These are phyloP conservation scores for Leptographium lundbergii DNA, from an alignment of 2,329 filamentous ascomycete species.

Conservation along the genomic window DNA sequence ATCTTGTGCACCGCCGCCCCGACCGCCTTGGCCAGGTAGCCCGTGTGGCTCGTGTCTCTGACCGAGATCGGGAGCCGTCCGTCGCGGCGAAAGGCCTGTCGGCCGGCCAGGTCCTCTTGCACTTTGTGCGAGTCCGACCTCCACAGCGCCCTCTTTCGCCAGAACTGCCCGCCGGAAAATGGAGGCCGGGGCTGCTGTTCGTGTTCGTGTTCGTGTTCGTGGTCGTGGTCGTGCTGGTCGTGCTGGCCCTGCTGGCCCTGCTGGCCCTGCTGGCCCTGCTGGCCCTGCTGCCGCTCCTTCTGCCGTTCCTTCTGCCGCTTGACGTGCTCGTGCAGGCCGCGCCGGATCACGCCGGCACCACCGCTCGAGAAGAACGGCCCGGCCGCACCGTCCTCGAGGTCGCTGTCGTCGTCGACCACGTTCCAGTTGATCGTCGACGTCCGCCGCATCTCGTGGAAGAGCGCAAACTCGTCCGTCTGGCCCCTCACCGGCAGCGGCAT, in stretches of 20 bases:
- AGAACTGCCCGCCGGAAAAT: background rate
- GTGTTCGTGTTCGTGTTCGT: background rate
- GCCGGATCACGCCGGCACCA: background rate
- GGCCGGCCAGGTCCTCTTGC: background rate
- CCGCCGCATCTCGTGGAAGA: background rate
- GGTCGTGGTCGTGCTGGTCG: background rate
- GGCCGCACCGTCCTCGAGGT: background rate
- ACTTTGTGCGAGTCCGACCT: background rate
- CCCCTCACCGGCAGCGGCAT: background rate
- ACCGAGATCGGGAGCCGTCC: conserved; percentile 61
- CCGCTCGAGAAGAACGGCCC: background rate
- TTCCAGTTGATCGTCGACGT: background rate
- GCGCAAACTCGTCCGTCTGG: background rate
- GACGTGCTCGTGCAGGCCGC: background rate
- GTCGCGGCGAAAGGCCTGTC: conserved; percentile 39
- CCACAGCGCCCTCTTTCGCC: background rate
- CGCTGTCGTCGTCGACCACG: background rate
- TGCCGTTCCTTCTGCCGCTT: background rate
- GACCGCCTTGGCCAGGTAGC: conserved; percentile 62
- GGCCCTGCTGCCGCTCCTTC: background rate
- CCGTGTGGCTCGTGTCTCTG: conserved; percentile 55
- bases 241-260: background rate
- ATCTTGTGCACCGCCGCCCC: conserved; percentile 50
- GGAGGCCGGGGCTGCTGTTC: background rate
- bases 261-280: background rate